Percentiles rank a stretch among this genome's conserved stretches.
Conservation (phyloP, 306 rosid species). For the Quercus aquifolioides region DNA sequence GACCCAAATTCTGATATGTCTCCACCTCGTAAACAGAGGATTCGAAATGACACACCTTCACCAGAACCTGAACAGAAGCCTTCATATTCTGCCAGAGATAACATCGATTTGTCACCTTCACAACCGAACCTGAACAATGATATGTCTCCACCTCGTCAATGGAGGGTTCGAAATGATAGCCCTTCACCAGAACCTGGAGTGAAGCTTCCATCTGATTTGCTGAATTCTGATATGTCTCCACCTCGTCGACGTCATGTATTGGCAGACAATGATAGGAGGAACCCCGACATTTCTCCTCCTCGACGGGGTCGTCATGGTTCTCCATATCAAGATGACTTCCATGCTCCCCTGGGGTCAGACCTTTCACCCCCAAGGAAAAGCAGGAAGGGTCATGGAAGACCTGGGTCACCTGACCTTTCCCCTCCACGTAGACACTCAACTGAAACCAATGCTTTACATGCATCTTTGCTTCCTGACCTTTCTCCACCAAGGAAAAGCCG, state of each 20-base stretch:
- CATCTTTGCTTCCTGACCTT: conserved; percentile 40
- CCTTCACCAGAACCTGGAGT: conserved; percentile 52
- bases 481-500: conserved; percentile 67
- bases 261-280: conserved; percentile 13
- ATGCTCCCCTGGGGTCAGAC: conserved; percentile 34
- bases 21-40: conserved; percentile 59
- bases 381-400: conserved; percentile 31
- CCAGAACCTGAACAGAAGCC: conserved; percentile 43
- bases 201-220: conserved; percentile 42
- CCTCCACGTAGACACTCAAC: conserved; percentile 11
- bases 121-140: conserved; percentile 45
- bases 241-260: conserved; percentile 21
- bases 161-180: conserved; percentile 45
- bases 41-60: conserved; percentile 58
- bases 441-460: conserved; percentile 26
- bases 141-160: conserved; percentile 64
- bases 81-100: conserved; percentile 21
- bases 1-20: conserved; percentile 44
- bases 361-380: conserved; percentile 71
- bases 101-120: conserved; percentile 53
- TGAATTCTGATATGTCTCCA: conserved; percentile 34
- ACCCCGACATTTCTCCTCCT: conserved; percentile 52
- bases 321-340: conserved; percentile 28
- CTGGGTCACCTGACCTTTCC: conserved; percentile 24
- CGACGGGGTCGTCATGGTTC: conserved; percentile 37